Base-by-base conservation (phyloP, 345 rosid genomes). In the Eutrema japonicum region DNA sequence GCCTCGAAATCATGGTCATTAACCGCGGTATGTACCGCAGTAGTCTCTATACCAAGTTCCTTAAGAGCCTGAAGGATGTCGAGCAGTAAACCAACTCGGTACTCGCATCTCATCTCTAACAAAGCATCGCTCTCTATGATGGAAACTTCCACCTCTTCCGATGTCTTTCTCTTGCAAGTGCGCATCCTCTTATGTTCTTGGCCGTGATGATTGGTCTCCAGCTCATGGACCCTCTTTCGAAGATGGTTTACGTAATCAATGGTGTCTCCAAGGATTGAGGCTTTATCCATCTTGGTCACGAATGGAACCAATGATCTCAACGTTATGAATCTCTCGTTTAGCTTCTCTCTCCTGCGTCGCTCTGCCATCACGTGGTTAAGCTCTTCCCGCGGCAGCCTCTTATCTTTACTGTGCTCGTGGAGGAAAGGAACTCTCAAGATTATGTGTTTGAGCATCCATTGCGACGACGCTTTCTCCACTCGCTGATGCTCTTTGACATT, bases 201-300 rank as follows among this genome's bases (percentile, higher is more conserved):
- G 60, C 37, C 32, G 26, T 51, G 38, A 14, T 65, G 46, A 53
- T 27, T 62, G 36, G 37, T 62, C 83, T 92, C 99, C 3, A 96
- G 79, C 59, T 96, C 99, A 71, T 89, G 93, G 12, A 92, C 82
- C 80, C 87, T 90, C 73, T 85, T 86, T 8, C 86, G 78, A 6
- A 96, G 81, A 70, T 96, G 99, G 73, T 96, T 92, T 79, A 96
- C 85, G 68, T 92, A 96, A 80, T 90, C 96, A 1, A 96, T 96
- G 5, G 99, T 89, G 80, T 96, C 99, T 4, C 97, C 99, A 6
- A 96, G 73, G 64, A 96, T 92, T 3, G 99, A 96, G 4, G 93
- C 97, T 84, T 96, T 96, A 82, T 96, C 99, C 98, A 96, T 90
- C 72, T 96, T 92, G 10, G 98, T 92, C 43, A 96, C 97, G 69